Percentiles rank a stretch among this genome's conserved stretches.
Conservation (phyloP, 257 asterid species). For the Jaltomata sinuosa region DNA sequence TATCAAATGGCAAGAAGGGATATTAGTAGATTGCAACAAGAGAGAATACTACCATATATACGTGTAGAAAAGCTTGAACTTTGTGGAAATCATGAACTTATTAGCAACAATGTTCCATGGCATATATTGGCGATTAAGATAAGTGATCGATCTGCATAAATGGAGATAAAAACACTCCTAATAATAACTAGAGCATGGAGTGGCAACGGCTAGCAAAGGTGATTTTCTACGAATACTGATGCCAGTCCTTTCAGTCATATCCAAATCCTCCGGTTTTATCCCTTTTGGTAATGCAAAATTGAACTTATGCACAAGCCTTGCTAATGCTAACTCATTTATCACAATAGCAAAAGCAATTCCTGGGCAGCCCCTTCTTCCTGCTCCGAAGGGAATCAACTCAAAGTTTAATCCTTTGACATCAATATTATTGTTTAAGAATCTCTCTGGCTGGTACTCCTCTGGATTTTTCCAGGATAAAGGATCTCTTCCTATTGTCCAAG, state of each 20-base stretch:
- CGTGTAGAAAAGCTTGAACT: too few species aligned
- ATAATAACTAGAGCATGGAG: not conserved
- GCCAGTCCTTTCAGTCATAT: conserved; percentile 34
- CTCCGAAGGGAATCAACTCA: conserved; percentile 45
- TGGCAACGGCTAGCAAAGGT: conserved; percentile 23
- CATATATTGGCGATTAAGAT: too few species aligned
- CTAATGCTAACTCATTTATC: conserved; percentile 24
- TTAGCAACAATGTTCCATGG: too few species aligned
- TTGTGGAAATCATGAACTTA: too few species aligned
- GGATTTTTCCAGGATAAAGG: conserved; percentile 31
- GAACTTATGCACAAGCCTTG: conserved; percentile 29
- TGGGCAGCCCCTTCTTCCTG: conserved; percentile 52
- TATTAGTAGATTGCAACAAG: too few species aligned
- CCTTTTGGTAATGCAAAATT: conserved; percentile 23
- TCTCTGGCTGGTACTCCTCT: conserved; percentile 35
- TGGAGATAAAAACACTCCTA: not conserved
- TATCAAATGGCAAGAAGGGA: not conserved
- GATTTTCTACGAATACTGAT: conserved; percentile 10
- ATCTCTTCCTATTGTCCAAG: conserved; percentile 46
- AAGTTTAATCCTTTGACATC: conserved; percentile 36
- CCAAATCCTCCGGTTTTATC: conserved; percentile 19
- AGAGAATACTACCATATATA: too few species aligned
- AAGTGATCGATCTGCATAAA: too few species aligned
- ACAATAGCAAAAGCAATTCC: conserved; percentile 21
- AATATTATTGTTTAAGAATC: conserved; percentile 16